Evolutionary conservation across 306 rosid species (phyloP).

Genomic region (Cucurbita moschata): DNA sequence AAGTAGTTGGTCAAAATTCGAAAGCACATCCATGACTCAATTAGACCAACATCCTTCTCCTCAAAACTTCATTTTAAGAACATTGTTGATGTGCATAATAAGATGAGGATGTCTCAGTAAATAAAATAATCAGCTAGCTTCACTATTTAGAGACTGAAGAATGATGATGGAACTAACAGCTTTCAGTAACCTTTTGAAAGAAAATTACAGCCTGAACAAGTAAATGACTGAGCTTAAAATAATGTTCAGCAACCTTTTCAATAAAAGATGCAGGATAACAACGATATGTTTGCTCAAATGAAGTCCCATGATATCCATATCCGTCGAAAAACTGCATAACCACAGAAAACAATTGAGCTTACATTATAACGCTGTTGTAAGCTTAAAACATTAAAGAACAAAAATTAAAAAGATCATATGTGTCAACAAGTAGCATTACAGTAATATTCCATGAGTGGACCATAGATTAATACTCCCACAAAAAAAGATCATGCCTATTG

Average conservation of each 20-base stretch:
- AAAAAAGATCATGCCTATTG: background rate
- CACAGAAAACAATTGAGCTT: background rate
- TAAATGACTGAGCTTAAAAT: background rate
- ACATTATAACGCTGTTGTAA: background rate
- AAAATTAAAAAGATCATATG: background rate
- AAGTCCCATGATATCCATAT: conserved; percentile 86
- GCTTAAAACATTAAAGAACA: background rate
- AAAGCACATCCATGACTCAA: background rate
- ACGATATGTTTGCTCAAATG: conserved; percentile 90
- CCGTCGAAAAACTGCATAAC: conserved; percentile 64
- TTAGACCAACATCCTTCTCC: background rate
- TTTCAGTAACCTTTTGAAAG: background rate
- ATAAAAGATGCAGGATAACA: conserved; percentile 96
- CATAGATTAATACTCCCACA: background rate
- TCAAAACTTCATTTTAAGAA: background rate
- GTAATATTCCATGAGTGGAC: background rate
- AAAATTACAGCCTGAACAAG: background rate
- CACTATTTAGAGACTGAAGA: background rate
- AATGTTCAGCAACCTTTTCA: conserved; percentile 56
- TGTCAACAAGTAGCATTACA: background rate
- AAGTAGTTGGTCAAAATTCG: background rate
- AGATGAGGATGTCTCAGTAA: background rate
- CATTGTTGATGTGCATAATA: background rate
- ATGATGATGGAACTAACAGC: background rate
- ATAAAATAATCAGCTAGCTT: background rate